These are phyloP conservation scores for Chaetomiaceae sp. DNA, from an alignment of 2,329 filamentous ascomycete genomes.

Conservation along the genomic window DNA sequence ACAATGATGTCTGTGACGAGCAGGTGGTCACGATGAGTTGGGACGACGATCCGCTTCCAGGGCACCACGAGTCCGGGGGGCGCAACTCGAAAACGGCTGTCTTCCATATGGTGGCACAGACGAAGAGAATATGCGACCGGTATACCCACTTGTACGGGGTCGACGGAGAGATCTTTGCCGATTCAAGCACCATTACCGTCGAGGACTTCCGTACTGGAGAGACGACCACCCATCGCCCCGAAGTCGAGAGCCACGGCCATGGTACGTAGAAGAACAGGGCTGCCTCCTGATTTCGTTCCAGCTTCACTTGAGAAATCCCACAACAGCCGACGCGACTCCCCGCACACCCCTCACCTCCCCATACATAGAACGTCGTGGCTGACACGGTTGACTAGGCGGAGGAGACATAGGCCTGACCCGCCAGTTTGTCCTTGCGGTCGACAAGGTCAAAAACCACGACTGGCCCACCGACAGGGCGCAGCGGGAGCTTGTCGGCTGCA, in stretches of 20 bases:
- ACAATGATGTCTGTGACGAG: slow-evolving; percentile 92
- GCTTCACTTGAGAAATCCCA: too few relatives aligned
- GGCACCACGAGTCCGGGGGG: slow-evolving; percentile 26
- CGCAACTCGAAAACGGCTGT: slow-evolving; percentile 74
- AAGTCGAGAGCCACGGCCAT: slow-evolving; percentile 53
- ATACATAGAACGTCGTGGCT: too few relatives aligned
- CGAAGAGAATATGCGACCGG: slow-evolving; percentile 78
- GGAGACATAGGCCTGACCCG: slow-evolving; percentile 73
- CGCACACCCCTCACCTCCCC: too few relatives aligned
- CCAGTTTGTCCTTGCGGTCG: slow-evolving; percentile 77
- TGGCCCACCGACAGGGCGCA: slow-evolving; percentile 67
- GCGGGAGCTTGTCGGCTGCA: slow-evolving; percentile 69
- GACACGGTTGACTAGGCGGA: slow-evolving; percentile 39
- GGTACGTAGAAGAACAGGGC: slow-evolving; percentile 29
- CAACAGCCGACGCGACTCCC: too few relatives aligned
- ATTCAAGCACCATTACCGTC: slow-evolving; percentile 69
- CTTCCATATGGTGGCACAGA: slow-evolving; percentile 92
- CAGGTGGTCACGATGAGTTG: slow-evolving; percentile 84
- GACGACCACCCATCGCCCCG: slow-evolving; percentile 53
- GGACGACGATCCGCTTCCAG: slow-evolving; percentile 59
- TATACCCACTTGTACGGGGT: slow-evolving; percentile 83
- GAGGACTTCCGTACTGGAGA: slow-evolving; percentile 61
- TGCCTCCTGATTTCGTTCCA: too few relatives aligned
- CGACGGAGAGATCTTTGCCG: slow-evolving; percentile 77
- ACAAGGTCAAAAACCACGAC: slow-evolving; percentile 66